Evolutionary conservation across 106 monocot species (phyloP).

Genomic region (Posidonia australis): DNA sequence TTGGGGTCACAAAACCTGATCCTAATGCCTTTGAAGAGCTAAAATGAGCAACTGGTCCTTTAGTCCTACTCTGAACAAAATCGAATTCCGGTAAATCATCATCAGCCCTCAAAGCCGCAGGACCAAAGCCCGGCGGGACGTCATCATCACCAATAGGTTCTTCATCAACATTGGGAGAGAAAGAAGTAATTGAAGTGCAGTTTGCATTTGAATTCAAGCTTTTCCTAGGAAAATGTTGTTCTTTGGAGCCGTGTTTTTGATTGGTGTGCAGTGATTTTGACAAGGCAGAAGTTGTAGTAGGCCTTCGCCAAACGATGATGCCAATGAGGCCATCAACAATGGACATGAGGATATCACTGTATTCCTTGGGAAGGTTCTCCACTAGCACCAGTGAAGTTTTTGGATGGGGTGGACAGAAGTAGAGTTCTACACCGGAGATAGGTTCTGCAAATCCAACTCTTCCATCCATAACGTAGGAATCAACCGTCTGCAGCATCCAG

Average conservation of each 20-base stretch:
- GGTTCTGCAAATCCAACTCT: constrained; percentile 81
- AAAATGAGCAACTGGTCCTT: neutral
- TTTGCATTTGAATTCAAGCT: constrained; percentile 11
- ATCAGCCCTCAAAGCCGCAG: constrained; percentile 26
- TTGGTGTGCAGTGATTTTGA: constrained; percentile 26
- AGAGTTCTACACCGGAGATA: constrained; percentile 59
- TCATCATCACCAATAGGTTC: constrained; percentile 36
- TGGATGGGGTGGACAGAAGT: constrained; percentile 64
- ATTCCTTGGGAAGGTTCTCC: constrained; percentile 35
- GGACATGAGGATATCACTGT: constrained; percentile 11
- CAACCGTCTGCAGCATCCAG: constrained; percentile 37
- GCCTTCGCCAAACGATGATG: constrained; percentile 60
- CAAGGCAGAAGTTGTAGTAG: constrained; percentile 13
- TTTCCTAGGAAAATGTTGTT: constrained; percentile 26
- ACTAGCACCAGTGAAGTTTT: constrained; percentile 36
- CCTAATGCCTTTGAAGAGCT: neutral
- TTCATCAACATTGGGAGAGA: constrained; percentile 7
- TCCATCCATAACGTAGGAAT: constrained; percentile 62
- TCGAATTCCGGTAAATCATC: constrained; percentile 91
- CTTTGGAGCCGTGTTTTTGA: constrained; percentile 36
- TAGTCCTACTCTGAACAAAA: constrained; percentile 55
- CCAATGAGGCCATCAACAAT: constrained; percentile 38
- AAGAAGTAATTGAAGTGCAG: neutral
- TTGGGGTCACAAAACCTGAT: neutral
- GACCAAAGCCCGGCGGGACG: constrained; percentile 87